phyloP scores from a whole-genome alignment of 2,329 filamentous ascomycete species.

The Neophaeococcomyces aloes region DNA sequence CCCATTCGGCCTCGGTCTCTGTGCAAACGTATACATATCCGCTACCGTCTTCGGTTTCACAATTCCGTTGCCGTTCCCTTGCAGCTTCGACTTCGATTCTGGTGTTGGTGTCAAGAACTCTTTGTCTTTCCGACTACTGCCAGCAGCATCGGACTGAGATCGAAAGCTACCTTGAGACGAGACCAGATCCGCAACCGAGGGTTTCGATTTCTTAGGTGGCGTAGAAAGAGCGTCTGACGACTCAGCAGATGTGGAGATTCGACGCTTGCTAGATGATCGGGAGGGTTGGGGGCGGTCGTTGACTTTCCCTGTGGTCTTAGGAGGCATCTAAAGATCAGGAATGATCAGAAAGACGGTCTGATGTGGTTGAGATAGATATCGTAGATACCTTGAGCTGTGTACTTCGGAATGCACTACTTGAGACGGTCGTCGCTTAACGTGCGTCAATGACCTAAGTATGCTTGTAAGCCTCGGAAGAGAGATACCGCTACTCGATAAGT shows the following conservation, averaged over 20 bases:
- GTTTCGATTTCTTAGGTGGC: slow-evolving; percentile 14
- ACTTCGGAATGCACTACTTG: no score
- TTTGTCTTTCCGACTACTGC: slow-evolving; percentile 4
- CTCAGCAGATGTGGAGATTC: slow-evolving; percentile 4
- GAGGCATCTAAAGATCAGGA: slow-evolving; percentile 17
- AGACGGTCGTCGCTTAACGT: no score
- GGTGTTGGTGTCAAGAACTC: background rate
- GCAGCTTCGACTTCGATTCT: no score
- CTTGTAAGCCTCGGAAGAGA: no score
- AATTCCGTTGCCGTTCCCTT: no score
- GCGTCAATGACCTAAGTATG: no score
- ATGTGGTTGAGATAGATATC: background rate
- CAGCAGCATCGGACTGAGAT: slow-evolving; percentile 10
- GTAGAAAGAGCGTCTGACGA: slow-evolving; percentile 9
- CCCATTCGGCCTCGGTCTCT: slow-evolving; percentile 23
- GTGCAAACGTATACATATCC: slow-evolving; percentile 44
- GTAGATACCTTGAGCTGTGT: background rate
- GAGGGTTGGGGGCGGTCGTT: slow-evolving; percentile 10
- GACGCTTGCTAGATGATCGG: slow-evolving; percentile 7
- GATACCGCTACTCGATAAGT: no score
- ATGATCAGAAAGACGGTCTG: background rate
- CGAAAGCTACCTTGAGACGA: slow-evolving; percentile 12
- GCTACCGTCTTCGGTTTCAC: background rate
- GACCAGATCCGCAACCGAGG: slow-evolving; percentile 15
- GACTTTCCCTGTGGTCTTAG: slow-evolving; percentile 16